Percentiles rank a stretch among this genome's conserved stretches.
Evolutionary conservation across 75 land plant genomes (phyloP).

Genomic region (Cupressus sempervirens): DNA sequence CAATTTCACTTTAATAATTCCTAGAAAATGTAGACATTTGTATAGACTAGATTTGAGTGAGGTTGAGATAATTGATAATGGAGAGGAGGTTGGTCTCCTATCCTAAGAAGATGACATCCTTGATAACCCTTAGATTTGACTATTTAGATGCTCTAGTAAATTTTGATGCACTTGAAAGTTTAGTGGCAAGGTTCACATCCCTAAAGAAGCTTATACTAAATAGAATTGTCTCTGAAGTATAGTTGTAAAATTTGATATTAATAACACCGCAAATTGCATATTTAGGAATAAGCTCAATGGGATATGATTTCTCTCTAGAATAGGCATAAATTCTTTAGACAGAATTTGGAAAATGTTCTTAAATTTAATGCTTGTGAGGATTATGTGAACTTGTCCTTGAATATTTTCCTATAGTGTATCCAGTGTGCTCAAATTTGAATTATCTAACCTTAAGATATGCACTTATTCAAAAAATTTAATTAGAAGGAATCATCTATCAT

Average conservation of each 20-base stretch:
- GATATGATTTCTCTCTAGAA: slow-evolving; percentile 15
- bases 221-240: slow-evolving; percentile 47
- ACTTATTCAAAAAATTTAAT: slow-evolving; percentile 39
- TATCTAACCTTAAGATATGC: slow-evolving; percentile 83
- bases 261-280: slow-evolving; percentile 68
- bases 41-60: slow-evolving; percentile 73
- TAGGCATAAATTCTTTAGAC: slow-evolving; percentile 17
- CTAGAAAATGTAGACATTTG: slow-evolving; percentile 60
- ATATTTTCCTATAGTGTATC: slow-evolving; percentile 47
- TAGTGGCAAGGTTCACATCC: slow-evolving; percentile 65
- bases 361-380: slow-evolving; percentile 66
- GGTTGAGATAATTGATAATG: slow-evolving; percentile 51
- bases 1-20: no score
- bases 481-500: slow-evolving; percentile 49
- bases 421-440: slow-evolving; percentile 54
- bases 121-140: slow-evolving; percentile 71
- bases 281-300: slow-evolving; percentile 65
- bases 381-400: slow-evolving; percentile 56
- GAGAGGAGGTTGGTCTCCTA: slow-evolving; percentile 68
- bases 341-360: slow-evolving; percentile 46
- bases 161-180: slow-evolving; percentile 53
- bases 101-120: slow-evolving; percentile 62
- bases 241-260: slow-evolving; percentile 43
- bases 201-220: slow-evolving; percentile 65
- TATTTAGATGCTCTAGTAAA: slow-evolving; percentile 50